phyloP scores from a whole-genome alignment of 768 basidiomycete species.

The Boletellus sp. region DNA sequence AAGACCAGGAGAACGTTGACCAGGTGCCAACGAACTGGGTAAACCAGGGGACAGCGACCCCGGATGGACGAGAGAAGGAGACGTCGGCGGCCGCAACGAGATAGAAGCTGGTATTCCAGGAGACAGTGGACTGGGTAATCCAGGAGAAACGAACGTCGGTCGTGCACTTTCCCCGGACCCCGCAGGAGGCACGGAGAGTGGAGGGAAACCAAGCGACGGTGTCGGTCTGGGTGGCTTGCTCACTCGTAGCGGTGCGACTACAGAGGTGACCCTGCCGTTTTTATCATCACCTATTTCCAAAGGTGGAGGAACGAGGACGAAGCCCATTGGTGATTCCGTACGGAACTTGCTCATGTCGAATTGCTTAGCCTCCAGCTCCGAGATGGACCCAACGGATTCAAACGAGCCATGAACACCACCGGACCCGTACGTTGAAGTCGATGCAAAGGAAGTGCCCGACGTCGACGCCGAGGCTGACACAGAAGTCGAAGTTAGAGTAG shows the following conservation, averaged over 20 bases:
- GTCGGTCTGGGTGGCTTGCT: constrained; percentile 24
- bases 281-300: constrained; percentile 15
- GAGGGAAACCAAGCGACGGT: constrained; percentile 14
- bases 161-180: constrained; percentile 1
- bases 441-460: constrained; percentile 13
- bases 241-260: constrained; percentile 25
- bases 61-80: constrained; percentile 11
- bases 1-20: constrained; percentile 21
- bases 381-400: constrained; percentile 19
- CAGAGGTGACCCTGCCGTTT: constrained; percentile 2
- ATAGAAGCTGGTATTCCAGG: constrained; percentile 8
- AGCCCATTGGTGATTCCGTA: constrained; percentile 7
- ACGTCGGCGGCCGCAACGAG: constrained; percentile 2
- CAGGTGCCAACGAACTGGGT: constrained; percentile 18
- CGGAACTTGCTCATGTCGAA: constrained; percentile 16
- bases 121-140: constrained; percentile 9
- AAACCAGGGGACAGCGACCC: constrained; percentile 17
- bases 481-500: constrained; percentile 14
- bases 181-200: constrained; percentile 7
- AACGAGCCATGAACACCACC: constrained; percentile 10
- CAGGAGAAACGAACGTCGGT: constrained; percentile 12
- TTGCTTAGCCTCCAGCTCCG: constrained; percentile 19
- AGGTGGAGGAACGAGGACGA: constrained; percentile 25
- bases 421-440: constrained; percentile 14
- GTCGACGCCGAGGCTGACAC: constrained; percentile 11